Evolutionary conservation across 192 early-diverging fungal genomes (phyloP).

Genomic region (Coemansia nantahalensis): DNA sequence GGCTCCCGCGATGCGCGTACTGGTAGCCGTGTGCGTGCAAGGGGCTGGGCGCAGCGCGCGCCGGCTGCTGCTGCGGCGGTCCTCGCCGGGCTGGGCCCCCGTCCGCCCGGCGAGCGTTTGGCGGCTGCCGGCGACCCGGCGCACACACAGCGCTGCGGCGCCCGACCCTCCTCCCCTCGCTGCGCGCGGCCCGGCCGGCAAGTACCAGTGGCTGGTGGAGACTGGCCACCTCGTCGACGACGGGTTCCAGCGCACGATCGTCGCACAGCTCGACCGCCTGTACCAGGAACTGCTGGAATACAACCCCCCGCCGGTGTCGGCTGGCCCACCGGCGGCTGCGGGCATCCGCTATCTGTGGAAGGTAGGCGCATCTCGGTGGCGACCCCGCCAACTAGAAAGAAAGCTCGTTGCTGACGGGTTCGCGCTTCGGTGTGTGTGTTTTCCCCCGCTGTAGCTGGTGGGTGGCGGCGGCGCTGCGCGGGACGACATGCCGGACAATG

Average conservation of each 20-base stretch:
- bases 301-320: constrained; percentile 36
- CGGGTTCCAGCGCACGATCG: constrained; percentile 65
- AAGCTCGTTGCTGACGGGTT: too few species aligned
- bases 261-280: constrained; percentile 63
- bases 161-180: too few species aligned
- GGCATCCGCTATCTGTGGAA: constrained; percentile 26
- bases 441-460: constrained; percentile 17
- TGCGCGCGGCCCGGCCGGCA: constrained; percentile 19
- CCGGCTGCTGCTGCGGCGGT: too few species aligned
- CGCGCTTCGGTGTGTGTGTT: too few species aligned
- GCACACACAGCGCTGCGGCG: too few species aligned
- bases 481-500: not conserved
- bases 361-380: constrained; percentile 32
- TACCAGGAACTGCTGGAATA: constrained; percentile 62
- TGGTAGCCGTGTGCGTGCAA: too few species aligned
- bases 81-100: too few species aligned
- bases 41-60: too few species aligned
- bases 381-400: too few species aligned
- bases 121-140: too few species aligned
- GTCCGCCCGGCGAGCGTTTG: too few species aligned
- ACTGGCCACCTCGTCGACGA: constrained; percentile 62
- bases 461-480: not conserved
- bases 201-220: constrained; percentile 49
- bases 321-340: constrained; percentile 1
- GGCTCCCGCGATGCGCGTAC: too few species aligned